phyloP scores from a whole-genome alignment of 805 yeast genomes.

The Zygotorulaspora sp. region DNA sequence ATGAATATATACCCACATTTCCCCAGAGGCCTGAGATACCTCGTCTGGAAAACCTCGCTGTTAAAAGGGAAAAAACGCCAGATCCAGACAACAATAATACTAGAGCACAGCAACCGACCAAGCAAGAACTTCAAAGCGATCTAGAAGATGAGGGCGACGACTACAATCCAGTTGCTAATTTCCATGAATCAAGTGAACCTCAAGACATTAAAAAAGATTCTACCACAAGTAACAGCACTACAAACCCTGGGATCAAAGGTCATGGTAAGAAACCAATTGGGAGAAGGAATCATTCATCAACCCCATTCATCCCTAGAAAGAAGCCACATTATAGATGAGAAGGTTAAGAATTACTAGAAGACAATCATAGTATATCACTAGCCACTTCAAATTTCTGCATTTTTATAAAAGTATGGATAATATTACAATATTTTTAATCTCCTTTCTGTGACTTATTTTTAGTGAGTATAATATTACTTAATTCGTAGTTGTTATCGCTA shows the following conservation, averaged over 20 bases:
- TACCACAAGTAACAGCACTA: too few species aligned
- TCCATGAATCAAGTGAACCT: neutral
- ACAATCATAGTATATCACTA: too few species aligned
- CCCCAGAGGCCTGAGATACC: too few species aligned
- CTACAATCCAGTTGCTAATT: conserved; percentile 6
- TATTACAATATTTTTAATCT: conserved; percentile 1
- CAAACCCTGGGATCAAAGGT: neutral
- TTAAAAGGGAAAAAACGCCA: neutral
- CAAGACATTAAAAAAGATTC: too few species aligned
- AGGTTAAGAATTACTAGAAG: too few species aligned
- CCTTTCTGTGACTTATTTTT: conserved; percentile 9
- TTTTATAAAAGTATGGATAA: too few species aligned
- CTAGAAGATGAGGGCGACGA: conserved; percentile 15
- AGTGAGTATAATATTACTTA: conserved; percentile 2
- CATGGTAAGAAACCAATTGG: conserved; percentile 7
- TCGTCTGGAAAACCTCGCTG: neutral
- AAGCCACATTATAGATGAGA: conserved; percentile 15
- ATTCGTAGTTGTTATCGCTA: conserved; percentile 5
- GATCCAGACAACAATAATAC: too few species aligned
- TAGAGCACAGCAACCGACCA: too few species aligned
- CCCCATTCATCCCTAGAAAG: conserved; percentile 27
- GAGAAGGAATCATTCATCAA: conserved; percentile 16
- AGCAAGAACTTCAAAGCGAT: conserved; percentile 2
- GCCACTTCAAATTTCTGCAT: too few species aligned
- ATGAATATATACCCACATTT: neutral